Conservation (phyloP, 1,284 basidiomycete genomes). For the Rhodotorula sp. region DNA sequence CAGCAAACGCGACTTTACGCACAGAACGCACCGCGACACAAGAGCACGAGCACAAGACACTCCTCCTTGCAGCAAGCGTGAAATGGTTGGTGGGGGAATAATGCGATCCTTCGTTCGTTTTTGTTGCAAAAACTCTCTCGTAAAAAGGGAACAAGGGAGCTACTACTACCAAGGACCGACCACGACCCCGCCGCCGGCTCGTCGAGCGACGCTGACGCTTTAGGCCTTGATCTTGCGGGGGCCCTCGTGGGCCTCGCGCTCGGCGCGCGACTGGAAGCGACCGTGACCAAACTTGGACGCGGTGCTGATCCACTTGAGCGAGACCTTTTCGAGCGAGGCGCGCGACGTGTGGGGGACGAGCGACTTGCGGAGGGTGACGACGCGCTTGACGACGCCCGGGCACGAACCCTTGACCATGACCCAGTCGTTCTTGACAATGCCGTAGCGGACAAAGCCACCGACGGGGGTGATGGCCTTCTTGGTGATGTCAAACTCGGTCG, state of each 20-base stretch:
- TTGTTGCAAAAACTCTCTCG: too few species aligned
- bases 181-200: background rate
- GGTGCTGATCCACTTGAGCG: constrained; percentile 93
- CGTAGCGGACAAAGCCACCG: constrained; percentile 99
- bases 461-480: constrained; percentile 94
- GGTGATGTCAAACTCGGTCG: constrained; percentile 90
- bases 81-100: too few species aligned
- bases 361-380: constrained; percentile 74
- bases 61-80: too few species aligned
- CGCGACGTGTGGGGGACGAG: constrained; percentile 55
- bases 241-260: constrained; percentile 79
- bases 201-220: background rate
- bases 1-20: too few species aligned
- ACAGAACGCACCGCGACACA: too few species aligned
- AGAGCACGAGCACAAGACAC: too few species aligned
- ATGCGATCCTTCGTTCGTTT: too few species aligned
- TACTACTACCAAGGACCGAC: background rate
- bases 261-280: constrained; percentile 59
- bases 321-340: constrained; percentile 84
- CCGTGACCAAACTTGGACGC: constrained; percentile 67
- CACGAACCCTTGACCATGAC: constrained; percentile 83
- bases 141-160: background rate
- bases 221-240: constrained; percentile 37
- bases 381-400: constrained; percentile 96
- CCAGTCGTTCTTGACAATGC: constrained; percentile 98